Conservation (phyloP, 169 alveolate species). For the Babesia sp. region DNA sequence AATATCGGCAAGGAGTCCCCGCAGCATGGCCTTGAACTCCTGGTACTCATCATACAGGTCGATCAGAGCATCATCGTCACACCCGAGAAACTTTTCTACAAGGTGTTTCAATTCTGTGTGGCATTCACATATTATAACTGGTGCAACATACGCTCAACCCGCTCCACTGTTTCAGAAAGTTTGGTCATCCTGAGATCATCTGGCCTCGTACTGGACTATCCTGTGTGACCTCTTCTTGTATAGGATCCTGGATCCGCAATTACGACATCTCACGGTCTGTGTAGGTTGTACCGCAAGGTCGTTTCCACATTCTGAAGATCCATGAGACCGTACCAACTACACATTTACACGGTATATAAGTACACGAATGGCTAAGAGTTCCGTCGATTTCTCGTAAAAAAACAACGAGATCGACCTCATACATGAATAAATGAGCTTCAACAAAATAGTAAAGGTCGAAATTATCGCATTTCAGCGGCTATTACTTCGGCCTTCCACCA, state of each 20-base stretch:
- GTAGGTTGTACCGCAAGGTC: slow-evolving; percentile 82
- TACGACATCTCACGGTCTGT: slow-evolving; percentile 83
- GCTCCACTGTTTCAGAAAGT: slow-evolving; percentile 30
- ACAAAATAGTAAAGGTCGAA: too few relatives aligned
- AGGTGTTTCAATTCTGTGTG: slow-evolving; percentile 24
- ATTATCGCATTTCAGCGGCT: too few relatives aligned
- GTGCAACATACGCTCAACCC: slow-evolving; percentile 32
- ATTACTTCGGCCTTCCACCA: slow-evolving; percentile 12
- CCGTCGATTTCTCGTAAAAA: too few relatives aligned
- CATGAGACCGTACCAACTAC: too few relatives aligned
- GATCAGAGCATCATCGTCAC: slow-evolving; percentile 22
- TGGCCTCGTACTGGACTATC: slow-evolving; percentile 69
- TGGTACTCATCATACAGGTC: slow-evolving; percentile 9
- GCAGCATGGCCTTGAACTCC: slow-evolving; percentile 39
- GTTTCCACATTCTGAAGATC: slow-evolving; percentile 79
- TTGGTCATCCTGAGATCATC: slow-evolving; percentile 59
- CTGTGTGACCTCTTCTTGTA: slow-evolving; percentile 81
- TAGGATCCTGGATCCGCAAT: slow-evolving; percentile 83
- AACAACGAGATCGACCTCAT: too few relatives aligned
- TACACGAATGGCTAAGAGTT: too few relatives aligned
- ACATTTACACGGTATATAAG: too few relatives aligned
- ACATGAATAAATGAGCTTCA: too few relatives aligned
- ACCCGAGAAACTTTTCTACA: slow-evolving; percentile 33
- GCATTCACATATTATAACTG: neutral
- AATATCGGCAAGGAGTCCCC: slow-evolving; percentile 23